Evolutionary conservation across 2,329 filamentous ascomycete genomes (phyloP), one percentile per base, ranked within the genome.

Genomic region (Hymenoscyphus scutula): DNA sequence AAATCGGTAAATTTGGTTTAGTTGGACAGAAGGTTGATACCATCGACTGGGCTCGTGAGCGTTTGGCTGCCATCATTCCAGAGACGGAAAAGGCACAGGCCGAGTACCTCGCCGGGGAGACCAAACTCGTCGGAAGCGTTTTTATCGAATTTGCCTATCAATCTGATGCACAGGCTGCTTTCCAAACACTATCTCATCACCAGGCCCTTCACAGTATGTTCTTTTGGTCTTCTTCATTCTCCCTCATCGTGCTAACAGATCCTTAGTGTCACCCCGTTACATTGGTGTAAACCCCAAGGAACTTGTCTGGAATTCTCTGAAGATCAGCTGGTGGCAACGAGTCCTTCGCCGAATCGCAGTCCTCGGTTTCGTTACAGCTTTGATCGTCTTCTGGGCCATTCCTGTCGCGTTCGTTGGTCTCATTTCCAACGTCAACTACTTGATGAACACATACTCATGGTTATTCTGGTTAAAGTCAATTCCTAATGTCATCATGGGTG

Each of bases 1-100:
- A 85, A 37, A 78, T 88, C 61, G 90, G 89, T 74, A 81, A 83
- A 5, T 75, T 95, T 25, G 84, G 84, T 17, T 81, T 90, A 55
- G 84, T 93, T 68, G 90, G 92, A 68, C 88, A 92, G 73, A 95
- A 96, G 75, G 93, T 97, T 17, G 95, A 99, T 77, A 95, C 92
- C 0, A 97, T 99, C 75, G 87, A 94, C 65, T 97, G 90, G 89
- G 90, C 87, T 66, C 89, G 95, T 58, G 80, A 82, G 1, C 89
- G 96, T 75, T 85, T 97, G 59, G 84, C 89, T 67, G 86, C 87
- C 56, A 84, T 96, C 53, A 88, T 89, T 59, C 88, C 90, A 0
- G 82, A 90, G 64, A 88, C 92, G 32, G 83, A 89, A 57, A 80
- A 84, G 51, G 82, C 86, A 27, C 91, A 95, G 74, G 82, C 80